Evolutionary conservation across 2,329 filamentous ascomycete genomes (phyloP).

Genomic region (Xylariaceae sp.): DNA sequence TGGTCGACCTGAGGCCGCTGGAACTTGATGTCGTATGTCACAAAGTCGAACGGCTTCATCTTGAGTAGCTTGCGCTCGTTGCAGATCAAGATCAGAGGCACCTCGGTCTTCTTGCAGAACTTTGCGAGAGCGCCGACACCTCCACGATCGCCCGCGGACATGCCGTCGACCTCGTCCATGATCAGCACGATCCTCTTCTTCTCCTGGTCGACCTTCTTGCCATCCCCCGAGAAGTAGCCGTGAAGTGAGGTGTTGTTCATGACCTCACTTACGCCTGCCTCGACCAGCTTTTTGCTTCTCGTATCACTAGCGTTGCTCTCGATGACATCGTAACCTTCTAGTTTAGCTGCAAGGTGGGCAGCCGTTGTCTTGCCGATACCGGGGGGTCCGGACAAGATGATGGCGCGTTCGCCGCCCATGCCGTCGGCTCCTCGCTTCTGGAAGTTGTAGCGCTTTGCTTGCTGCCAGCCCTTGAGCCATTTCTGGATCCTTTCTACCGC

Average conservation of each 20-base stretch:
- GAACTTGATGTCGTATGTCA: slow-evolving; percentile 81
- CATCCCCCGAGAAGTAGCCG: slow-evolving; percentile 82
- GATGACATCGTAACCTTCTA: slow-evolving; percentile 88
- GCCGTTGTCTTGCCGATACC: slow-evolving; percentile 98
- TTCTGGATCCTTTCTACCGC: slow-evolving; percentile 83
- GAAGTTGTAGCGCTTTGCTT: slow-evolving; percentile 74
- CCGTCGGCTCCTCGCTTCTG: slow-evolving; percentile 79
- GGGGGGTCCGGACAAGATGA: slow-evolving; percentile 91
- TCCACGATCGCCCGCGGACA: slow-evolving; percentile 94
- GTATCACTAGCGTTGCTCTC: slow-evolving; percentile 96
- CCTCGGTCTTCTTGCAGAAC: slow-evolving; percentile 89
- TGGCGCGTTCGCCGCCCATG: slow-evolving; percentile 74
- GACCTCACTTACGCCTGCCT: slow-evolving; percentile 79
- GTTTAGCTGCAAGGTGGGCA: slow-evolving; percentile 85
- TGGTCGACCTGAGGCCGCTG: slow-evolving; percentile 84
- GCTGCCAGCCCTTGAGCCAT: slow-evolving; percentile 81
- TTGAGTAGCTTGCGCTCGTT: slow-evolving; percentile 90
- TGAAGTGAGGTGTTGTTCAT: slow-evolving; percentile 89
- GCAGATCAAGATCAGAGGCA: slow-evolving; percentile 95
- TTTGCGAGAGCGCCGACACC: slow-evolving; percentile 92
- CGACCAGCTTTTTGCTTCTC: slow-evolving; percentile 91
- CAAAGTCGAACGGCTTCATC: slow-evolving; percentile 95
- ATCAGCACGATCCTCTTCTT: slow-evolving; percentile 95
- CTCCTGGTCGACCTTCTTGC: slow-evolving; percentile 67
- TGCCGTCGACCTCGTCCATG: slow-evolving; percentile 99